Evolutionary conservation across 2,329 filamentous ascomycete genomes (phyloP), one percentile per base, ranked within the genome.

Genomic region (Daldinia sp.): DNA sequence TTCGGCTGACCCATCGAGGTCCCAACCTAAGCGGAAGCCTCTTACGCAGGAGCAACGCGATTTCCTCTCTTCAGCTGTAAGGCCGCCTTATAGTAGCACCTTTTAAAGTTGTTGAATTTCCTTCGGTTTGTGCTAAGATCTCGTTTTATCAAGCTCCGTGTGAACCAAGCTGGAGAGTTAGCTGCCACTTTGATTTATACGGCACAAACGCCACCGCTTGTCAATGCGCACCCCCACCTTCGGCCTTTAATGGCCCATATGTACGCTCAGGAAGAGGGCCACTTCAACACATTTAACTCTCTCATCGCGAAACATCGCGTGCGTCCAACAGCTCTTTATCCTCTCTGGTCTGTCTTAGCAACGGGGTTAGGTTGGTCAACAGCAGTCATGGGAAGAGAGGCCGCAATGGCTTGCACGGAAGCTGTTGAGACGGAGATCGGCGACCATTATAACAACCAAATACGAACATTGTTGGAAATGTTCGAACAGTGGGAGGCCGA

Each of bases 371-470:
- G 96, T 18, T 98, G 96, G 94, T 87, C 88, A 4, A 99, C 96
- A 0, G 96, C 92, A 0, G 82, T 96, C 46, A 87, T 99, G 86
- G 94, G 96, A 0, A 88, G 93, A 55, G 94, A 98, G 81, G 94
- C 95, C 1, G 95, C 96, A 39, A 99, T 99, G 96, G 96, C 96
- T 12, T 99, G 96, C 79, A 98, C 96, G 0, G 96, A 99, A 81
- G 96, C 96, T 0, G 95, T 99, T 1, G 96, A 99, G 85, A 99
- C 95, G 6, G 96, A 98, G 83, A 99, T 99, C 70, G 96, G 96
- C 2, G 89, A 89, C 30, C 96, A 99, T 82, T 99, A 99, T 80
- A 98, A 98, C 78, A 89, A 90, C 71, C 96, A 99, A 82, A 93
- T 99, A 46, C 85, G 93, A 28, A 87, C 88, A 60, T 82, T 99